These are phyloP conservation scores for Vaccinium myrtillus DNA, from an alignment of 148 eudicot species.

Conservation along the genomic window DNA sequence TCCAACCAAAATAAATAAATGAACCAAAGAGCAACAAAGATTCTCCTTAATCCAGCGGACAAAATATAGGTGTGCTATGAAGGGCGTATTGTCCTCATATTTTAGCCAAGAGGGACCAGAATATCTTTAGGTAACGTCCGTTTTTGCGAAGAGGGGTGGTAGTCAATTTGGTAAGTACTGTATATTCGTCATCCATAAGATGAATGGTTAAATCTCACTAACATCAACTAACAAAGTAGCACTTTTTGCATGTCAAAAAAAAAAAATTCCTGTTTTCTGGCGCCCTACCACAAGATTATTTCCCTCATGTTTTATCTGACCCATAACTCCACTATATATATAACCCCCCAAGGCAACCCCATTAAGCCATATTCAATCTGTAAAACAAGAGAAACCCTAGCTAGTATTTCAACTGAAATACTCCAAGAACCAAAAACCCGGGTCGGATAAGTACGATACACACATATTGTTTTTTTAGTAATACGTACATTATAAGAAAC, in stretches of 20 bases:
- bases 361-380: neutral
- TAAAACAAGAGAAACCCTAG: neutral
- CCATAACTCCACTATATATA: slow-evolving; percentile 4
- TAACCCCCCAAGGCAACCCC: slow-evolving; percentile 2
- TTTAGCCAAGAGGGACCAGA: neutral
- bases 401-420: neutral
- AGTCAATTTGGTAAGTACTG: no score
- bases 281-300: slow-evolving; percentile 8
- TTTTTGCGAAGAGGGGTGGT: no score
- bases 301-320: slow-evolving; percentile 22
- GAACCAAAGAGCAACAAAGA: no score
- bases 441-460: neutral
- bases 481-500: neutral
- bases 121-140: neutral
- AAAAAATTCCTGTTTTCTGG: no score
- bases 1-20: no score
- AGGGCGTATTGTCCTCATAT: neutral
- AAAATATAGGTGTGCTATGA: neutral
- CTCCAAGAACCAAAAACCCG: neutral
- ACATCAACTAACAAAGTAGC: no score
- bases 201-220: no score
- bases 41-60: neutral
- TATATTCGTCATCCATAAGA: no score
- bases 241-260: no score
- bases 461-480: neutral